Percentiles rank a stretch among this genome's conserved stretches.
Conservation (phyloP, 306 rosid genomes). For the Hylodesmum podocarpum region DNA sequence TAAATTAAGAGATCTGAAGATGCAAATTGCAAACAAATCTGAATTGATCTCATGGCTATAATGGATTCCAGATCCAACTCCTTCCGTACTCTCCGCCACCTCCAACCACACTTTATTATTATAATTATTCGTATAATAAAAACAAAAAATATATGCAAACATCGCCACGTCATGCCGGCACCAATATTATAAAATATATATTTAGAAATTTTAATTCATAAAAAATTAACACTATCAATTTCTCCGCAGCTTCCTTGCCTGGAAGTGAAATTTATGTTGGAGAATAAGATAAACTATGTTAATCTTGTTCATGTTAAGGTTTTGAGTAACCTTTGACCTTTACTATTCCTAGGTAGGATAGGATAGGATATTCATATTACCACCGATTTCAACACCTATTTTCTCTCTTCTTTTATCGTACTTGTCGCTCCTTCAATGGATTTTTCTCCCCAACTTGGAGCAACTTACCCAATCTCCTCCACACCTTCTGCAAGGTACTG, state of each 20-base stretch:
- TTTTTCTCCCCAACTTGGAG: not conserved
- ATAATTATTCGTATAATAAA: not conserved
- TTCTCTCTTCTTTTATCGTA: not conserved
- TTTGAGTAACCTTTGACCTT: not conserved
- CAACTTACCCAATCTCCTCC: not conserved
- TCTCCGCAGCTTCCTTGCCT: not conserved
- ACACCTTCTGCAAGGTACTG: conserved; percentile 20
- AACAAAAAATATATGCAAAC: not conserved
- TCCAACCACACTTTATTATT: not conserved
- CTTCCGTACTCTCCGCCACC: not conserved
- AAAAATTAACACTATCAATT: no score
- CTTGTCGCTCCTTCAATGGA: not conserved
- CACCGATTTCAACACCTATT: not conserved
- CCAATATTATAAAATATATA: no score
- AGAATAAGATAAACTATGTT: not conserved
- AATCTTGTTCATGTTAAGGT: not conserved
- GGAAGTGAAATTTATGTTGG: not conserved
- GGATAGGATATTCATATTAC: not conserved
- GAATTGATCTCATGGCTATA: no score
- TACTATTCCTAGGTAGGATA: no score
- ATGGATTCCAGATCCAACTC: not conserved
- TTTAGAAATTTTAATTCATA: no score
- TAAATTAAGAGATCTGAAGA: no score
- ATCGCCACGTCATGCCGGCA: not conserved
- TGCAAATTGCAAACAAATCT: no score